Base-by-base conservation (phyloP, 225 moss, liverwort and hornwort genomes). In the Asterella californica region DNA sequence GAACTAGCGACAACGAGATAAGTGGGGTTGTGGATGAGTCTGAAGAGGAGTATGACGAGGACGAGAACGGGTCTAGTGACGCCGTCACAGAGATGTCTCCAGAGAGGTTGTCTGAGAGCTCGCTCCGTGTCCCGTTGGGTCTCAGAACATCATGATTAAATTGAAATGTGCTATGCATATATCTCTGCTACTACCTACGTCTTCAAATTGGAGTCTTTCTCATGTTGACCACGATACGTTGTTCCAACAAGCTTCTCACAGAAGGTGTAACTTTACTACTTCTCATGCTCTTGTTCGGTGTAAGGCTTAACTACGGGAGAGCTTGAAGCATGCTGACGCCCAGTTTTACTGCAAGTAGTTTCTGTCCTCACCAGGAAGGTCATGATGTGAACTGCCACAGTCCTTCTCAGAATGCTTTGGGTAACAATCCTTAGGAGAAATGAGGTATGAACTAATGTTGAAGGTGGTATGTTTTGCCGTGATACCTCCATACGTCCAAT, bases 31-130 rank as follows among this genome's bases (percentile, higher is more conserved):
- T 74, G 22, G 86, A 83, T 49, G 67, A 76, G 24, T 75, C 78
- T 54, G 81, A 81, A 19, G 84, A 84, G 53, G 86, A 86, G 38
- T 80, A 83, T 10, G 82, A 85, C 5, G 82, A 85, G 50, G 75
- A 76, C 52, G 83, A 86, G 42, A 68, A 69, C 34, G 80, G 68
- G 59, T 86, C 83, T 30, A 75, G 76, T 66, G 75, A 80, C 55
- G 82, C 79, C 68, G 52, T 74, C 22, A 36, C 71, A 49, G 83
- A 81, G 19, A 76, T 73, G 38, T 86, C 71, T 59, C 72, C 79
- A 12, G 74, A 79, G 70, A 79, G 68, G 67, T 57, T 79, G 55
- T 79, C 79, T 29, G 78, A 78, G 29, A 78, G 65, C 27, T 52
- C 50, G 27, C 53, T 50, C 54, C 36, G n/a, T 70, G 79, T 25